These are phyloP conservation scores for Coniochaeta sp. DNA, from an alignment of 2,329 filamentous ascomycete species.

Conservation along the genomic window DNA sequence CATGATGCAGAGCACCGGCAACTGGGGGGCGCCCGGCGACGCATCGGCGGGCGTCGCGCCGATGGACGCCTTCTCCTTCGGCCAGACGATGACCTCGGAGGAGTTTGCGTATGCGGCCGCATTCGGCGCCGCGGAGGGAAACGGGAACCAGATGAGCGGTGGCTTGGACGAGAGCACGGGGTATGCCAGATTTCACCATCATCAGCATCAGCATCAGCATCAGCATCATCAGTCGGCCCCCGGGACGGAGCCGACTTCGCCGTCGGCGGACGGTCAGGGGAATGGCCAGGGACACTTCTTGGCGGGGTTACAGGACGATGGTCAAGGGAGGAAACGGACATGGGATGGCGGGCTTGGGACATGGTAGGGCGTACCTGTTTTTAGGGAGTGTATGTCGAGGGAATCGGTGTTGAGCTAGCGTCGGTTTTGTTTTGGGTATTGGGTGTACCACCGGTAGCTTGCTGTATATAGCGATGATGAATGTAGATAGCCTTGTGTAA, in stretches of 20 bases:
- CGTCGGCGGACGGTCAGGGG: background rate
- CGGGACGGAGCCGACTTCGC: background rate
- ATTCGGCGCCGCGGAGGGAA: background rate
- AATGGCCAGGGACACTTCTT: background rate
- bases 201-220: no score
- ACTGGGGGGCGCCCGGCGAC: background rate
- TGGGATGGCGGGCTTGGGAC: background rate
- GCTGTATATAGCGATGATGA: background rate
- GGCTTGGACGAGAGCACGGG: background rate
- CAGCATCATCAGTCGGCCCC: background rate
- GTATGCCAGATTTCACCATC: background rate
- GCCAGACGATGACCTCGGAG: background rate
- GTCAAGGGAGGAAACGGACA: background rate
- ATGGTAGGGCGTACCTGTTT: background rate
- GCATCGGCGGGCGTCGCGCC: background rate
- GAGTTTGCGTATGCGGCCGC: background rate
- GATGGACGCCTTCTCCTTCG: background rate
- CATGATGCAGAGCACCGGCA: background rate
- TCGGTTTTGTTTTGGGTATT: background rate
- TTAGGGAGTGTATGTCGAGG: background rate
- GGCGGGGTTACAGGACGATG: background rate
- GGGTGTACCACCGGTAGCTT: background rate
- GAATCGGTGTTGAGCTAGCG: background rate
- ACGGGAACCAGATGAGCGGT: background rate
- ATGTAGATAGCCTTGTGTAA: background rate